These are phyloP conservation scores for Aspergillus leporis DNA, from an alignment of 495 filamentous ascomycete genomes.

Conservation along the genomic window DNA sequence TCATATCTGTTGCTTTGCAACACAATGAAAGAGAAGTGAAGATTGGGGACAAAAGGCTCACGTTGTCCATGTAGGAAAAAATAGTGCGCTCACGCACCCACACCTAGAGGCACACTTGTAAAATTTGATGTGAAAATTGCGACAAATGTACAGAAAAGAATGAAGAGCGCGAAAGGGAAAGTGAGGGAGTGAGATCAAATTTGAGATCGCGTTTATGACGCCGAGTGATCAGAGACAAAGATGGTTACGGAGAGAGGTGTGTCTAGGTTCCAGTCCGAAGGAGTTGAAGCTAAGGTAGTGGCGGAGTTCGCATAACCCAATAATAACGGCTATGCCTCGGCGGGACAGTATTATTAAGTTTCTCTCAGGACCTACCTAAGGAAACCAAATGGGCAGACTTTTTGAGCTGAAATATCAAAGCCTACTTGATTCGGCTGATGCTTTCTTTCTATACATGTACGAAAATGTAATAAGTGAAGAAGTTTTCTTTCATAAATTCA, in stretches of 20 bases:
- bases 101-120: constrained; percentile 28
- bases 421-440: not conserved
- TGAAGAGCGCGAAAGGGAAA: constrained; percentile 2
- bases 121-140: not conserved
- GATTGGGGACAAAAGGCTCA: constrained; percentile 33
- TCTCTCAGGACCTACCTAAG: not conserved
- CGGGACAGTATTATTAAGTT: constrained; percentile 26
- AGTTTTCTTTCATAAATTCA: not conserved
- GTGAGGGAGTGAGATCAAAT: not conserved
- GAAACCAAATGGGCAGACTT: not conserved
- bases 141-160: constrained; percentile 14
- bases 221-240: constrained; percentile 2
- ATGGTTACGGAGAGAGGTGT: not conserved
- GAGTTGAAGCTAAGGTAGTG: constrained; percentile 26
- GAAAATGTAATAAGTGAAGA: not conserved
- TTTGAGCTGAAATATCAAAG: not conserved
- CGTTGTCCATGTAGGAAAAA: constrained; percentile 49
- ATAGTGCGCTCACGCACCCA: constrained; percentile 33
- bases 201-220: not conserved
- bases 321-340: constrained; percentile 19
- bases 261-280: constrained; percentile 19
- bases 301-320: constrained; percentile 31
- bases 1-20: not conserved
- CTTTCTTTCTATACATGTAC: not conserved
- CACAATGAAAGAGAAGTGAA: constrained; percentile 28